Conservation (phyloP, 768 basidiomycete species). For the Serendipita sp. region DNA sequence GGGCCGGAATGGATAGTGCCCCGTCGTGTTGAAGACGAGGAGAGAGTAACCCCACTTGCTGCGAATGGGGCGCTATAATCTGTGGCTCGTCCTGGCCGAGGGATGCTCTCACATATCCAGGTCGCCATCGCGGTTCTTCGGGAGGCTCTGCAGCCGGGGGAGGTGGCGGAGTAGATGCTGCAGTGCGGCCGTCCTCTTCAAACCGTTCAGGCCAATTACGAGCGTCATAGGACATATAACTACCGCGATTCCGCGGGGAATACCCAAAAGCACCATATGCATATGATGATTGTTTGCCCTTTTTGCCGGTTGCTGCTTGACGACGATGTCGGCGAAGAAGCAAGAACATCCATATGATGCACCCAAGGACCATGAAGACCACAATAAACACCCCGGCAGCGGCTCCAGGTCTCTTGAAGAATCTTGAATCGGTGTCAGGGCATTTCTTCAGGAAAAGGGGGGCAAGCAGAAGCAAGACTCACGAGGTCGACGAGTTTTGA, state of each 20-base stretch:
- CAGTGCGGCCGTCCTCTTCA: background rate
- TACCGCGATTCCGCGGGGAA: background rate
- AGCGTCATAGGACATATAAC: slow-evolving; percentile 2
- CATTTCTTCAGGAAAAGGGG: background rate
- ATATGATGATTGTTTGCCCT: background rate
- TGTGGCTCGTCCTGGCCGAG: background rate
- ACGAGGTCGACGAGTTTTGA: background rate
- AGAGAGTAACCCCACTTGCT: background rate
- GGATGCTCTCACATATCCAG: background rate
- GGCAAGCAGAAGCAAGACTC: background rate
- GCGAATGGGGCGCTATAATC: background rate
- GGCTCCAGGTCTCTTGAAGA: slow-evolving; percentile 1
- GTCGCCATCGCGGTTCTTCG: background rate
- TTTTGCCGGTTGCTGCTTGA: background rate
- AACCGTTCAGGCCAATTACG: slow-evolving; percentile 5
- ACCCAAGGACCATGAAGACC: background rate
- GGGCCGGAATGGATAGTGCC: background rate
- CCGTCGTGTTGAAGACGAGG: background rate
- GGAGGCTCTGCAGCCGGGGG: background rate
- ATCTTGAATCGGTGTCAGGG: background rate
- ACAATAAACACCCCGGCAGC: background rate
- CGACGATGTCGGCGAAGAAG: slow-evolving; percentile 3
- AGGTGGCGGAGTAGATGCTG: background rate
- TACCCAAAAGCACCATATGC: background rate
- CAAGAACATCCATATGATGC: slow-evolving; percentile 3